These are phyloP conservation scores for Lizonia empirigonia DNA, from an alignment of 2,329 filamentous ascomycete species.

Conservation along the genomic window DNA sequence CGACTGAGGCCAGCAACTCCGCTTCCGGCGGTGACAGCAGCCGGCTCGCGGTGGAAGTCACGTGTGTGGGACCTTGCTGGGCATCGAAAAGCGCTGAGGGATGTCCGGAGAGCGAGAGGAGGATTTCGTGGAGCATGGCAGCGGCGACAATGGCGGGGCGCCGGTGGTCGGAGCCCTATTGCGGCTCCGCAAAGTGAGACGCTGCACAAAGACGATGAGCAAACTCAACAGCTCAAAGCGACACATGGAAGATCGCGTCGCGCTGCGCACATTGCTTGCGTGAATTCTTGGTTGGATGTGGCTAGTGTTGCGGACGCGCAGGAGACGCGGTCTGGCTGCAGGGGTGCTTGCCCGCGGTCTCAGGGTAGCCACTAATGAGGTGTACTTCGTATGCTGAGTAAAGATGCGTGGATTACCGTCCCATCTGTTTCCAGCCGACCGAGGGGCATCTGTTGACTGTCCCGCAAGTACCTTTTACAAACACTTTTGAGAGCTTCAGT, in stretches of 20 bases:
- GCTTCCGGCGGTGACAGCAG: conserved; percentile 77
- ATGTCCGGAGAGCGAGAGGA: conserved; percentile 93
- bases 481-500: conserved; percentile 1
- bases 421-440: conserved; percentile 1
- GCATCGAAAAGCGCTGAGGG: conserved; percentile 81
- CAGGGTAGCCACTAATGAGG: conserved; percentile 10
- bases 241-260: conserved; percentile 40
- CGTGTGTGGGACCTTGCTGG: conserved; percentile 49
- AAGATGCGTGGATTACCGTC: background rate
- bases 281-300: conserved; percentile 20
- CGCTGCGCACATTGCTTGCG: conserved; percentile 19
- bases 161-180: conserved; percentile 16
- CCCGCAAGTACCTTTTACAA: conserved; percentile 9
- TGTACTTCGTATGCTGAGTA: conserved; percentile 2
- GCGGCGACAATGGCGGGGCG: conserved; percentile 20
- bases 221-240: conserved; percentile 46
- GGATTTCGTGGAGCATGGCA: conserved; percentile 95
- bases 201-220: conserved; percentile 38
- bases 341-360: conserved; percentile 3
- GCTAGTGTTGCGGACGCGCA: conserved; percentile 17
- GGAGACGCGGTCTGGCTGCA: conserved; percentile 6
- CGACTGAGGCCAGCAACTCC: conserved; percentile 77
- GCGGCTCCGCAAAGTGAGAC: conserved; percentile 21
- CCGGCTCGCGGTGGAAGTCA: conserved; percentile 48
- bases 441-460: conserved; percentile 15